Base-by-base conservation (phyloP, 1,284 basidiomycete species). In the Singerocomus inundabilis region DNA sequence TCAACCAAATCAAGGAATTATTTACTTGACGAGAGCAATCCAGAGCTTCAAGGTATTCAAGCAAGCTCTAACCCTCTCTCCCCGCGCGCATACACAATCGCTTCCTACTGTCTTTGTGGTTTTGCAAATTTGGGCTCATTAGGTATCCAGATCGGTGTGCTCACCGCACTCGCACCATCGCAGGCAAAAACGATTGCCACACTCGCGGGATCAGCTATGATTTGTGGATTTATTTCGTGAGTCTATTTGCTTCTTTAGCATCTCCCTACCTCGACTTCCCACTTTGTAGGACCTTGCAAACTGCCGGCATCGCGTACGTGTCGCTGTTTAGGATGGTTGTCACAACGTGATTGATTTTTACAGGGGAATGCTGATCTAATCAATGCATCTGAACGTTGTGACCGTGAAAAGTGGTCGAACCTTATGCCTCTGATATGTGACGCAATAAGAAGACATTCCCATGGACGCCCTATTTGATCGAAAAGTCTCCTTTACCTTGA, bases 61-160 rank as follows among this genome's bases (percentile, higher is more conserved):
- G 55, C 58, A 6, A 70, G 72, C 48, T 64, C 70, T 28, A 71
- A 76, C 48, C 81, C 86, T 8, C 78, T 92, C 47, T 82, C 81
- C n/a, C 72, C 68, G 32, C 87, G 88, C 46, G 88, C 80, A 40
- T 90, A 76, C 70, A 88, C 82, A 47, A 92, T 94, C 58, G 81
- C 84, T 36, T 84, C 85, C 30, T 93, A 92, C 64, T 85, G 85
- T 34, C 84, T 93, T 36, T 94, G 93, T 67, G 93, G 93, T 10
- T 96, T 96, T 65, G 91, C 91, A 49, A 96, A 96, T 72, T 74
- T 92, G 34, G 80, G 84, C 53, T 91, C 89, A 32, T 72, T 93
- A 36, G 93, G 92, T 69, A 93, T 95, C 63, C 91, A 94, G 70
- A 87, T 95, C 54, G 93, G 93, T 69, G 91, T 95, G 59, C 78